Conservation (phyloP, 805 yeast species). For the Isabelozyma heimii region DNA sequence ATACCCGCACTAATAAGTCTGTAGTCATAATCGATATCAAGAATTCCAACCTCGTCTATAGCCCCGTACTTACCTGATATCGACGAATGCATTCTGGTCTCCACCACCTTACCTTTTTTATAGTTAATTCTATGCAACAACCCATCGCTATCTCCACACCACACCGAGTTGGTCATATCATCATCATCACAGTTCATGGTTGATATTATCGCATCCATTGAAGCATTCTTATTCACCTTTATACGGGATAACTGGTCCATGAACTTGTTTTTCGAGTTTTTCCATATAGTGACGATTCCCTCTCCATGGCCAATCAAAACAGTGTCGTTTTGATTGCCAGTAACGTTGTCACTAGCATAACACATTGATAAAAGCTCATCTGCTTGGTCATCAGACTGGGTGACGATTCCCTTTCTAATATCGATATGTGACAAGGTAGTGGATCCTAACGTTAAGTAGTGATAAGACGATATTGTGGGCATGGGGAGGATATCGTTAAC, state of each 20-base stretch:
- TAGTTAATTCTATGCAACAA: conserved; percentile 64
- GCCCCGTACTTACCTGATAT: conserved; percentile 32
- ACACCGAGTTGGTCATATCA: conserved; percentile 47
- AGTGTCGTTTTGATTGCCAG: conserved; percentile 52
- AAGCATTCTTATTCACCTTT: conserved; percentile 62
- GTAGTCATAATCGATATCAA: conserved; percentile 81
- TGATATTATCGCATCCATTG: conserved; percentile 68
- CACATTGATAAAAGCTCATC: conserved; percentile 84
- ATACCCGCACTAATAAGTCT: conserved; percentile 80
- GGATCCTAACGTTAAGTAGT: conserved; percentile 76
- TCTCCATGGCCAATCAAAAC: conserved; percentile 86
- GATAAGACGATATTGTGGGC: conserved; percentile 71
- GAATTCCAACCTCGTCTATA: conserved; percentile 67
- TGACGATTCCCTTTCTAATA: conserved; percentile 63
- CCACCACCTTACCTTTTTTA: conserved; percentile 60
- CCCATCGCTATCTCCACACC: conserved; percentile 84
- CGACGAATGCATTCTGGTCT: conserved; percentile 62
- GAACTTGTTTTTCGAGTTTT: conserved; percentile 61
- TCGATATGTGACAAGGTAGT: conserved; percentile 80
- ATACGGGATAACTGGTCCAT: conserved; percentile 80
- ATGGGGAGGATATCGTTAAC: conserved; percentile 71
- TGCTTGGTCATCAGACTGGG: conserved; percentile 83
- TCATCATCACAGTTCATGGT: conserved; percentile 53
- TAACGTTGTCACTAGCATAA: conserved; percentile 52
- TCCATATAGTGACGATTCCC: conserved; percentile 88